Evolutionary conservation across 768 basidiomycete genomes (phyloP), one percentile per base, ranked within the genome.

Genomic region (Cytidiella melzeri): DNA sequence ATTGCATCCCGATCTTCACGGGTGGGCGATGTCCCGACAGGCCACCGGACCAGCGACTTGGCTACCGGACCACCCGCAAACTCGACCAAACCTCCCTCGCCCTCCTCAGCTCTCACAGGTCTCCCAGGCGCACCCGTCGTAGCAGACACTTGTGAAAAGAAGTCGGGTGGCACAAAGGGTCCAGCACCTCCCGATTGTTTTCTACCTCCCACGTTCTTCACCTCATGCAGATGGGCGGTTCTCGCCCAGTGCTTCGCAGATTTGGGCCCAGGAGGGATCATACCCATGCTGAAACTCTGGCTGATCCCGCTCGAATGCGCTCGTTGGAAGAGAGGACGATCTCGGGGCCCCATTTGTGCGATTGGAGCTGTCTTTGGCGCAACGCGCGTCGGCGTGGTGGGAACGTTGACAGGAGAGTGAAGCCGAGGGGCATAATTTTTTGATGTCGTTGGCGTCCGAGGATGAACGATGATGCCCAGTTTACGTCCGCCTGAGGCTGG

Each of bases 201-300:
- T 41, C 40, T 11, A 18, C 40, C 40, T 41, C 18, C 45, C 42
- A 38, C 40, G 43, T 44, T 48, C 54, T 59, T 60, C n/a, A 85
- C 77, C 58, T 84, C 80, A 54, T 87, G 85, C 41, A 87, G 55
- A 68, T 87, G 85, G 3, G 85, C 80, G 0, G 71, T 82, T 30
- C 80, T 69, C 19, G 83, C 84, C 75, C 80, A 82, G 30, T 72
- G 73, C 53, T 74, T 77, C 15, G 76, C 74, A 0, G 71, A 71
- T 47, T 75, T 74, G 44, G 73, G 73, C 4, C 66, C 67, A 37
- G 64, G 62, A 13, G 66, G 67, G 26, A 62, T 30, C 51, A 63
- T 59, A 50, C 67, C 43, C 59, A 63, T 28, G 48, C 61, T 56
- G 30, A 54, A 54, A 41, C 51, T 53, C 45, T 34, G 59, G 50